A percentile compares a stretch with the other conserved stretches of the same genome.
These are phyloP conservation scores for Dissophora ornata DNA, from an alignment of 192 early-diverging fungal species.

Conservation along the genomic window DNA sequence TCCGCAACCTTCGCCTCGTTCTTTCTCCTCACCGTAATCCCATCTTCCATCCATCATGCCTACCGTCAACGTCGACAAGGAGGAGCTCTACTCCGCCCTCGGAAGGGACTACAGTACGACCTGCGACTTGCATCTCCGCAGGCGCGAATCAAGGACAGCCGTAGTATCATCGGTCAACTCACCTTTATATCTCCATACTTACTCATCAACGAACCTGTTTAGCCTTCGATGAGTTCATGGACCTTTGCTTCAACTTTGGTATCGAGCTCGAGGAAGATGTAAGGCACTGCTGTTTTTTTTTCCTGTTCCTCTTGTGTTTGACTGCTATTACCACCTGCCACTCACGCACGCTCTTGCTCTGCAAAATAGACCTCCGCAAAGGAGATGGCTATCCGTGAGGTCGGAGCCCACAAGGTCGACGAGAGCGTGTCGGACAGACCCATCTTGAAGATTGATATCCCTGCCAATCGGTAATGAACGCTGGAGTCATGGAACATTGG, in stretches of 20 bases:
- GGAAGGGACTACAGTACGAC: slow-evolving; percentile 80
- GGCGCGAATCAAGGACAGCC: no score
- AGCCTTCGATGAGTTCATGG: slow-evolving; percentile 91
- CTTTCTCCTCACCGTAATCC: background rate
- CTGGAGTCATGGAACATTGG: background rate
- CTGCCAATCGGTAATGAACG: slow-evolving; percentile 82
- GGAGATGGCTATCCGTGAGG: slow-evolving; percentile 78
- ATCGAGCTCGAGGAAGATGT: slow-evolving; percentile 99
- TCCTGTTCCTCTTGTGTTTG: background rate
- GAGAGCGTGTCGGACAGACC: slow-evolving; percentile 75
- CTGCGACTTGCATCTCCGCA: background rate
- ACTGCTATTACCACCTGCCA: no score
- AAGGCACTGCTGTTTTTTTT: slow-evolving; percentile 26
- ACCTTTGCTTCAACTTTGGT: slow-evolving; percentile 99
- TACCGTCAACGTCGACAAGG: slow-evolving; percentile 94
- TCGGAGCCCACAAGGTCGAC: slow-evolving; percentile 62
- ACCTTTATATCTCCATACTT: background rate
- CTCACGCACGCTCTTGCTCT: background rate
- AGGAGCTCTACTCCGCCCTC: slow-evolving; percentile 85
- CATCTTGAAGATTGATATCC: slow-evolving; percentile 97
- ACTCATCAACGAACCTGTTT: background rate
- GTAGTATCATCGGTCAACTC: slow-evolving; percentile 4
- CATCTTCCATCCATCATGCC: slow-evolving; percentile 74
- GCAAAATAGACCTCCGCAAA: slow-evolving; percentile 77
- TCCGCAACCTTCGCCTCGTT: no score